Conservation (phyloP, 371 early-diverging fungal species). For the Mortierella sp. region DNA sequence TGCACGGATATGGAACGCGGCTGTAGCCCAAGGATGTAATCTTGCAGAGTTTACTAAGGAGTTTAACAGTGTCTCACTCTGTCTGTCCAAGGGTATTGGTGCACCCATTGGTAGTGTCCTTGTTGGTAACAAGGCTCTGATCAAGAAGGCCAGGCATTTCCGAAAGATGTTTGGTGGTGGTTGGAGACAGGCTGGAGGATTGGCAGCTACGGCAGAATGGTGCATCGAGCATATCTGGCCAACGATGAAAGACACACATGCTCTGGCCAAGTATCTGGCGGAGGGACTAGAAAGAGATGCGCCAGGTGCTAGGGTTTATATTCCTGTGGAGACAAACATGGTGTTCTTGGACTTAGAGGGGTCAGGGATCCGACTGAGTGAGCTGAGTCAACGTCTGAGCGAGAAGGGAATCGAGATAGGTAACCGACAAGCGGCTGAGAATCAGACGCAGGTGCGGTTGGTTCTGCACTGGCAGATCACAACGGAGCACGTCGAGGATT, state of each 20-base stretch:
- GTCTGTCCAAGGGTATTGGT: slow-evolving; percentile 91
- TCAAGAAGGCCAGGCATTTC: slow-evolving; percentile 84
- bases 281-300: slow-evolving; percentile 68
- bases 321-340: slow-evolving; percentile 91
- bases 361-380: slow-evolving; percentile 30
- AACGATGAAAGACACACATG: slow-evolving; percentile 78
- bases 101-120: slow-evolving; percentile 93
- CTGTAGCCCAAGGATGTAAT: slow-evolving; percentile 70
- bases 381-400: slow-evolving; percentile 21
- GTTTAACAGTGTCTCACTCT: slow-evolving; percentile 88
- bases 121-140: slow-evolving; percentile 73
- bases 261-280: slow-evolving; percentile 71
- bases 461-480: slow-evolving; percentile 52
- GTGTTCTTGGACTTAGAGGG: slow-evolving; percentile 72
- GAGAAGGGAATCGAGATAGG: slow-evolving; percentile 42
- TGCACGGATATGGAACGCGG: slow-evolving; percentile 94
- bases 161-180: slow-evolving; percentile 94
- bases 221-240: slow-evolving; percentile 71
- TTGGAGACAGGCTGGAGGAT: slow-evolving; percentile 88
- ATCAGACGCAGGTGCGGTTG: slow-evolving; percentile 34
- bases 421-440: slow-evolving; percentile 16
- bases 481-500: slow-evolving; percentile 20
- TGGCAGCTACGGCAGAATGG: slow-evolving; percentile 82
- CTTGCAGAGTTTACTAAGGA: slow-evolving; percentile 73
- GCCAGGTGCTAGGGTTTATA: slow-evolving; percentile 60